Conservation (phyloP, 2,329 filamentous ascomycete species). For the Orbilia quercus region DNA sequence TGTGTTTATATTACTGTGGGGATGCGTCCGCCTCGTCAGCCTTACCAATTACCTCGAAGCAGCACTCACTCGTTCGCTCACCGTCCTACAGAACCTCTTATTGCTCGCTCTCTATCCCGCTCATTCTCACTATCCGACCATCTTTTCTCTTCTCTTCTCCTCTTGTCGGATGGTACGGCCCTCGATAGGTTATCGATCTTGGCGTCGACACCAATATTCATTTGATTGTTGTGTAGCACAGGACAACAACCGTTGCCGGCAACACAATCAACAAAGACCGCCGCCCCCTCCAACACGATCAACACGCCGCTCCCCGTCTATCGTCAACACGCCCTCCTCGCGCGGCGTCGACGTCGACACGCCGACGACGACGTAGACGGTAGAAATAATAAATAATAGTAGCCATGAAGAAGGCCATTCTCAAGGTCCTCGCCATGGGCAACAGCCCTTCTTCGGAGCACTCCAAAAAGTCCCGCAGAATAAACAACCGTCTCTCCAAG, state of each 20-base stretch:
- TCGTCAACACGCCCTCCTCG: background rate
- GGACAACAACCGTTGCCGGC: constrained; percentile 28
- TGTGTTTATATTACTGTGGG: constrained; percentile 7
- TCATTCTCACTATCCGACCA: constrained; percentile 2
- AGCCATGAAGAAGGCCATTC: too few species aligned
- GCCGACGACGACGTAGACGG: too few species aligned
- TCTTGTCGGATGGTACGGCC: background rate
- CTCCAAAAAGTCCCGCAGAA: constrained; percentile 24
- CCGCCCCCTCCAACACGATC: constrained; percentile 27
- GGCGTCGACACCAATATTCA: background rate
- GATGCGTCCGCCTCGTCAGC: constrained; percentile 24
- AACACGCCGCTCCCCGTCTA: constrained; percentile 21
- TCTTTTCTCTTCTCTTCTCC: constrained; percentile 7
- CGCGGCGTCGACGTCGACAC: too few species aligned
- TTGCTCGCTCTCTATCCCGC: background rate
- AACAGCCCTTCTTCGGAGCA: constrained; percentile 22
- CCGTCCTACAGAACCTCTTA: constrained; percentile 8
- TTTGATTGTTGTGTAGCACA: too few species aligned
- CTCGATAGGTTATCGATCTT: too few species aligned
- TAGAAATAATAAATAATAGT: too few species aligned
- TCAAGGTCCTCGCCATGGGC: constrained; percentile 27
- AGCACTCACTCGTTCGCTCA: background rate
- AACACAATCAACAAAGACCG: constrained; percentile 28
- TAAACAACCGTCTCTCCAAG: constrained; percentile 43
- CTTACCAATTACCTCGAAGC: constrained; percentile 24